These are phyloP conservation scores for Phytophthora foliorum DNA, from an alignment of 352 stramenopile genomes.

Conservation along the genomic window DNA sequence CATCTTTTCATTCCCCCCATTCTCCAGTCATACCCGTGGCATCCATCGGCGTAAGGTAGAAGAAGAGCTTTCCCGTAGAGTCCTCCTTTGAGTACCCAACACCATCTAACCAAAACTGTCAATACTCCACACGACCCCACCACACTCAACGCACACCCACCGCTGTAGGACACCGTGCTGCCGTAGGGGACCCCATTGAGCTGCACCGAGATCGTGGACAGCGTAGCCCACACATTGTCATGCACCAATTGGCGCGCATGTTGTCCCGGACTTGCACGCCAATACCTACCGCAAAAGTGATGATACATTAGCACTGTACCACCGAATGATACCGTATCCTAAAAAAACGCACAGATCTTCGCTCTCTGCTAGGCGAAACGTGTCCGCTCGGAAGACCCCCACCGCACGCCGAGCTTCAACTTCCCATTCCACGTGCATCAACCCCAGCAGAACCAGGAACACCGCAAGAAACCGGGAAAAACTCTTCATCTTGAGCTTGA, in stretches of 20 bases:
- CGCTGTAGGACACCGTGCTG: slow-evolving; percentile 76
- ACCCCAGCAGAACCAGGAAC: slow-evolving; percentile 23
- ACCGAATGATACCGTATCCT: neutral
- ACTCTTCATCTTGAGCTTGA: slow-evolving; percentile 31
- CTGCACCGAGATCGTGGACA: slow-evolving; percentile 70
- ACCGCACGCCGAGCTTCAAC: slow-evolving; percentile 18
- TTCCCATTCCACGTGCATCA: slow-evolving; percentile 6
- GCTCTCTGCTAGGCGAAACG: slow-evolving; percentile 28
- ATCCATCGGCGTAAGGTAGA: slow-evolving; percentile 77
- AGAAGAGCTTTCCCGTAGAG: slow-evolving; percentile 73
- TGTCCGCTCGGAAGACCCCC: slow-evolving; percentile 26
- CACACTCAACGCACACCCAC: slow-evolving; percentile 33
- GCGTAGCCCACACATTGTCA: slow-evolving; percentile 68
- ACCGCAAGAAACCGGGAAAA: slow-evolving; percentile 15
- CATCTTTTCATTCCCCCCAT: neutral
- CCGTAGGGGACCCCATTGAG: slow-evolving; percentile 64
- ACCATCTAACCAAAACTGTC: slow-evolving; percentile 49
- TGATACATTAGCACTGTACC: slow-evolving; percentile 4
- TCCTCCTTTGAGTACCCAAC: slow-evolving; percentile 55
- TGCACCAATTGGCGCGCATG: slow-evolving; percentile 75
- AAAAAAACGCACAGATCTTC: slow-evolving; percentile 21
- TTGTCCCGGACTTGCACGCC: slow-evolving; percentile 34
- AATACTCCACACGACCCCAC: neutral
- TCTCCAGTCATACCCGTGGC: slow-evolving; percentile 34
- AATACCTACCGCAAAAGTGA: slow-evolving; percentile 21